Base-by-base conservation (phyloP, 352 stramenopile genomes). In the Globisporangium rhizosaccharum region DNA sequence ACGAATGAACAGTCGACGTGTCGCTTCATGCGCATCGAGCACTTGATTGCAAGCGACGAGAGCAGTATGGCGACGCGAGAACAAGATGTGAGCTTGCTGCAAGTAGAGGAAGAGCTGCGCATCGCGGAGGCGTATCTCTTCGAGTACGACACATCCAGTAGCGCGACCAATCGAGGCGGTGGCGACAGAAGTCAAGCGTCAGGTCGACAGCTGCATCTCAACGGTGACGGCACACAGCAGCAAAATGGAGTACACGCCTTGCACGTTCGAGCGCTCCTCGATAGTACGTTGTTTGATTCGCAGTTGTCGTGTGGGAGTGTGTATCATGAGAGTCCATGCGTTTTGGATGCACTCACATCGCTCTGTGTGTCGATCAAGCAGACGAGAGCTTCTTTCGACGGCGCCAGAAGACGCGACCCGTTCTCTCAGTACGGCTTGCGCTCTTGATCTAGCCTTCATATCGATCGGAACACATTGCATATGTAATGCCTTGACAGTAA, bases 51-150 rank as follows among this genome's bases (percentile, higher is more conserved):
- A 46, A 46, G 18, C 41, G 20, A 33, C 26, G 14, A 39, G 23
- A 7, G 25, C 28, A 33, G 41, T 5, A 62, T 61, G 41, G 36
- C 44, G 48, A 47, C 48, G 44, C 57, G 28, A 46, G 37, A 18
- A 17, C 48, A 63, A 26, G 44, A 59, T 4, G 62, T 85, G 47
- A 88, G 70, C 44, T 57, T 92, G 39, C 71, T 73, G 39, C 70
- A 88, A 55, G 72, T 90, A 3, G 78, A 92, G 54, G 76, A 85
- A 20, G 82, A 92, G 51, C 68, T 92, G 20, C 77, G 69, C 11
- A 69, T 62, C 3, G 78, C 82, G 0, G 79, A 92, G 54, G 69
- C 75, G 14, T 92, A 92, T 56, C 61, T 92, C 25, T 67, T 65
- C 3, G 59, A 76, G 6, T 49, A 58, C 33, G 11, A 39, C 17